Percentiles rank a stretch among this genome's conserved stretches.
Evolutionary conservation across 495 filamentous ascomycete species (phyloP).

Genomic region (Eremomyces bilateralis): DNA sequence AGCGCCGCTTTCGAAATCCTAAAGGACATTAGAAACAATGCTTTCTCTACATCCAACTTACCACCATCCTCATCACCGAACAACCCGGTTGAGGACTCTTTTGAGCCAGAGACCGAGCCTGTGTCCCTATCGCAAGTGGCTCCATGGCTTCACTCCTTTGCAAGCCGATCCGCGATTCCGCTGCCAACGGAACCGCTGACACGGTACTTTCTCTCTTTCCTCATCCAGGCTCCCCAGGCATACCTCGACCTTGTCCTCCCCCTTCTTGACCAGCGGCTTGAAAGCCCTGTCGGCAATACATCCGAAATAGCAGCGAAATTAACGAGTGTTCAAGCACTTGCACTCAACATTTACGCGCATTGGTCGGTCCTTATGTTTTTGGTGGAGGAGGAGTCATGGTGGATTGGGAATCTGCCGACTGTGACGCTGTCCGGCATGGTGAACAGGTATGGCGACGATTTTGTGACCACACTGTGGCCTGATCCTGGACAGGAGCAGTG

Average conservation of each 20-base stretch:
- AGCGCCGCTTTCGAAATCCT: constrained; percentile 3
- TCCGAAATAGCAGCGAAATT: not conserved
- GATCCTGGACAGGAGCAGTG: constrained; percentile 1
- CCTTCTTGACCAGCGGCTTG: constrained; percentile 5
- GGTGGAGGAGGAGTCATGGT: constrained; percentile 6
- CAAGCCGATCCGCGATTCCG: not conserved
- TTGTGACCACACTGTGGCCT: constrained; percentile 4
- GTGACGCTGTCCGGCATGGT: constrained; percentile 5
- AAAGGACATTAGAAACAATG: constrained; percentile 2
- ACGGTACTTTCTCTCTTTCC: constrained; percentile 4
- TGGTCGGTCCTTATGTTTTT: constrained; percentile 6
- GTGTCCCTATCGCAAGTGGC: not conserved
- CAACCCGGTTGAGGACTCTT: too few species aligned
- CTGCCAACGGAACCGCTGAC: constrained; percentile 3
- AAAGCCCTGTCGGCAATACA: not conserved
- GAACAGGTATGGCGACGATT: constrained; percentile 6
- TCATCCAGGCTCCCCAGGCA: constrained; percentile 3
- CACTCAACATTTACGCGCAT: constrained; percentile 5
- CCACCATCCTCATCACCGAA: not conserved
- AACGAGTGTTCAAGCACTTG: constrained; percentile 4
- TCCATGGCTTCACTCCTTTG: not conserved
- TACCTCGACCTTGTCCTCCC: constrained; percentile 6
- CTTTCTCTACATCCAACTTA: constrained; percentile 1
- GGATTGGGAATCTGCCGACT: constrained; percentile 4
- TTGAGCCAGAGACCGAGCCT: not conserved